phyloP scores from a whole-genome alignment of 306 rosid species.

The Crotalaria pallida region DNA sequence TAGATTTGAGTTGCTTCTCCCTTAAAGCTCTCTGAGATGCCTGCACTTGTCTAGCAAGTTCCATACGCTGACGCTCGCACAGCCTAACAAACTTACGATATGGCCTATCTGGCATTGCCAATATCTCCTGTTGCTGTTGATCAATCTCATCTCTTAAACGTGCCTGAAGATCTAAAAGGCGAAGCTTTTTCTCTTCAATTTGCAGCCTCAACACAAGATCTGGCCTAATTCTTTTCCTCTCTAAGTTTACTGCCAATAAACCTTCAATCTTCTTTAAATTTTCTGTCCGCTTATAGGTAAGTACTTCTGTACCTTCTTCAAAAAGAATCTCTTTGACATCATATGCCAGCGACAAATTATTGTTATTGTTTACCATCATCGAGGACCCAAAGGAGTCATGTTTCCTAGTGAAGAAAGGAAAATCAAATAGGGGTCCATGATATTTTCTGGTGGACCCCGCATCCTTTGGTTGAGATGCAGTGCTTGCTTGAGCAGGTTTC shows the following conservation, averaged over 20 bases:
- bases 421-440: conserved; percentile 96
- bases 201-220: conserved; percentile 90
- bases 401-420: conserved; percentile 92
- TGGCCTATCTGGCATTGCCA: conserved; percentile 99
- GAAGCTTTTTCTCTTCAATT: conserved; percentile 95
- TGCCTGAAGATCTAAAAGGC: conserved; percentile 77
- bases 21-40: conserved; percentile 85
- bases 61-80: conserved; percentile 96
- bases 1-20: conserved; percentile 94
- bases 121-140: conserved; percentile 96
- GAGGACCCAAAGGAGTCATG: conserved; percentile 91
- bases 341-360: conserved; percentile 79
- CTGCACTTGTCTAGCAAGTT: conserved; percentile 87
- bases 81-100: conserved; percentile 91
- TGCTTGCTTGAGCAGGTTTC: conserved; percentile 59
- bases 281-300: conserved; percentile 75
- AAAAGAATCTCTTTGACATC: conserved; percentile 85
- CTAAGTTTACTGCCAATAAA: conserved; percentile 70
- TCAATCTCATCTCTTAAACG: conserved; percentile 94
- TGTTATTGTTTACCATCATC: conserved; percentile 60
- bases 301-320: conserved; percentile 85
- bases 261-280: conserved; percentile 88
- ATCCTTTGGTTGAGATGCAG: conserved; percentile 67
- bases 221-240: conserved; percentile 91
- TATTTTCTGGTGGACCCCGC: conserved; percentile 68